Evolutionary conservation across 768 basidiomycete genomes (phyloP).

Genomic region (Phlegmacium glaucopus): DNA sequence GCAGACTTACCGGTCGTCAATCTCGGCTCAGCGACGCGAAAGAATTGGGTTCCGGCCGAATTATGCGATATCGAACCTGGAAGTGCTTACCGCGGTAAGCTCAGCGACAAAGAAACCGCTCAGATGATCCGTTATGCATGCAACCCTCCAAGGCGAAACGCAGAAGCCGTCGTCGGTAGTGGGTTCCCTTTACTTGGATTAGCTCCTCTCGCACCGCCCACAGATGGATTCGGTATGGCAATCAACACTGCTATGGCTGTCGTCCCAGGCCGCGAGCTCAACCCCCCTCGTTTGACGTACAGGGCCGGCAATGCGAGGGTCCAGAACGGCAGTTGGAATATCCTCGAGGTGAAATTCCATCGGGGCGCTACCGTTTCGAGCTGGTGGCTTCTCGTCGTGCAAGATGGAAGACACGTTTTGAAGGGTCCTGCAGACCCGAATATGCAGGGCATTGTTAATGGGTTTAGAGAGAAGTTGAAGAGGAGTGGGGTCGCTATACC

Average conservation of each 20-base stretch:
- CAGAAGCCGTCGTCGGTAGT: constrained; percentile 49
- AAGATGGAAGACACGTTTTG: constrained; percentile 42
- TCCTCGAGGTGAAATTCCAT: constrained; percentile 68
- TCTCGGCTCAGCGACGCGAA: constrained; percentile 31
- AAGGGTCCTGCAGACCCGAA: constrained; percentile 37
- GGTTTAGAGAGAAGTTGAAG: constrained; percentile 53
- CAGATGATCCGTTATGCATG: constrained; percentile 73
- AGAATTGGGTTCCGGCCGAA: constrained; percentile 59
- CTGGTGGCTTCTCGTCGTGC: constrained; percentile 69
- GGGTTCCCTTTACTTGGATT: constrained; percentile 59
- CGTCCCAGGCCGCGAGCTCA: constrained; percentile 63
- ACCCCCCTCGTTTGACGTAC: constrained; percentile 57
- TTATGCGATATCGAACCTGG: constrained; percentile 62
- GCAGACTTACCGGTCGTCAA: constrained; percentile 51
- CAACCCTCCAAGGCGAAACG: constrained; percentile 58
- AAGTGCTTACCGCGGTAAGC: constrained; percentile 56
- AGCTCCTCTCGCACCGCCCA: constrained; percentile 27
- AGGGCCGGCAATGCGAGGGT: constrained; percentile 40
- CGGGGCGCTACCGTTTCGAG: constrained; percentile 43
- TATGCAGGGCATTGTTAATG: constrained; percentile 42
- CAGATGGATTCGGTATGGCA: constrained; percentile 55
- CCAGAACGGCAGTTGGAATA: constrained; percentile 72
- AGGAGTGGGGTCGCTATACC: constrained; percentile 58
- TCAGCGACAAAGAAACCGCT: constrained; percentile 57
- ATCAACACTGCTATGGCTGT: constrained; percentile 58